phyloP scores from a whole-genome alignment of 2,329 filamentous ascomycete genomes.

The Penicillium sp. region DNA sequence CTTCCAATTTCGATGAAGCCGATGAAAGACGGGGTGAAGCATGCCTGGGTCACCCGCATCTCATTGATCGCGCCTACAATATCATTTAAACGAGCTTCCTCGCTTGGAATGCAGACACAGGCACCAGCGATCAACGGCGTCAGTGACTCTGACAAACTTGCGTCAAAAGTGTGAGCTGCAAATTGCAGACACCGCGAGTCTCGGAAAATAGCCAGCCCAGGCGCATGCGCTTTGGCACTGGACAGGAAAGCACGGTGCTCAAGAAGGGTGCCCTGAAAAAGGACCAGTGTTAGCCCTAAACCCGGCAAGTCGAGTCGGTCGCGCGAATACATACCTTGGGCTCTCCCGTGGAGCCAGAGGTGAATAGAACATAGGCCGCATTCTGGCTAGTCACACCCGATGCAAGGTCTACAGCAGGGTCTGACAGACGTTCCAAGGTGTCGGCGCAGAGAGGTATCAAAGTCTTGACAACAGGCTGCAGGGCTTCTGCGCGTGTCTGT shows the following conservation, averaged over 20 bases:
- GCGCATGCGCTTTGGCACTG: slow-evolving; percentile 52
- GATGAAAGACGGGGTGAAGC: slow-evolving; percentile 61
- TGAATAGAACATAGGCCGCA: slow-evolving; percentile 59
- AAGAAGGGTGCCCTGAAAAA: slow-evolving; percentile 56
- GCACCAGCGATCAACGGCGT: slow-evolving; percentile 56
- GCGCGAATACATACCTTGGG: slow-evolving; percentile 44
- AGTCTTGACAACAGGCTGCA: slow-evolving; percentile 23
- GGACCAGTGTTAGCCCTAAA: background rate
- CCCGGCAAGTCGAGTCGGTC: background rate
- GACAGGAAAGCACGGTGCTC: slow-evolving; percentile 61
- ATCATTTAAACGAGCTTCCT: slow-evolving; percentile 49
- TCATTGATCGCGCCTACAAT: slow-evolving; percentile 52
- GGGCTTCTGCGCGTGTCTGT: slow-evolving; percentile 18
- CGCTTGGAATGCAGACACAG: slow-evolving; percentile 58
- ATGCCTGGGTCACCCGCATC: slow-evolving; percentile 54
- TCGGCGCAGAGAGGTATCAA: slow-evolving; percentile 31
- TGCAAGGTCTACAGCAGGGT: slow-evolving; percentile 13
- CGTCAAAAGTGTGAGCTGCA: slow-evolving; percentile 56
- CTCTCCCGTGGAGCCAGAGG: slow-evolving; percentile 55
- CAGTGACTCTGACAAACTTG: slow-evolving; percentile 55
- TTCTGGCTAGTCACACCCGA: slow-evolving; percentile 31
- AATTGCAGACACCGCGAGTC: slow-evolving; percentile 58
- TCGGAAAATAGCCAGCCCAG: slow-evolving; percentile 48
- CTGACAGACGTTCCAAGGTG: slow-evolving; percentile 23
- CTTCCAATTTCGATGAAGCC: slow-evolving; percentile 44